These are phyloP conservation scores for Botryotinia narcissicola DNA, from an alignment of 2,329 filamentous ascomycete genomes.

Conservation along the genomic window DNA sequence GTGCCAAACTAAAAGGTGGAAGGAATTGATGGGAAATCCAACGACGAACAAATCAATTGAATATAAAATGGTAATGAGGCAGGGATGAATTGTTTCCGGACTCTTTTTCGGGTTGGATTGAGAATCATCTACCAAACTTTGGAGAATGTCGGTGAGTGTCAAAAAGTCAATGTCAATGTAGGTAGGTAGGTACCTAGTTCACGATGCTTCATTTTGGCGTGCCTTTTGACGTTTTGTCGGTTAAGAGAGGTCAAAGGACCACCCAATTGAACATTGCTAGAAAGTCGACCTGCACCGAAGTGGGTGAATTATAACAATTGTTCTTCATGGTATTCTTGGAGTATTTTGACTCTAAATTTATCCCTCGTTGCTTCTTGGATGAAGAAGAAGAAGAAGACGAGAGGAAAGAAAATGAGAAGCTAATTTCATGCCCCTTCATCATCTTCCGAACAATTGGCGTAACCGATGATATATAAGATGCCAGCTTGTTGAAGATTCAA, in stretches of 20 bases:
- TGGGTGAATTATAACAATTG: neutral
- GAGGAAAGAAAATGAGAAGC: neutral
- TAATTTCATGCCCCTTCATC: neutral
- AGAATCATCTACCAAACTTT: neutral
- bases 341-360: neutral
- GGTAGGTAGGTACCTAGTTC: neutral
- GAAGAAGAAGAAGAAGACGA: neutral
- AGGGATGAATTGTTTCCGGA: neutral
- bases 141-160: conserved; percentile 13
- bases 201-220: neutral
- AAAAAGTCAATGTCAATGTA: neutral
- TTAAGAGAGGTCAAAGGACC: neutral
- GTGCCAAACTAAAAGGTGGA: neutral
- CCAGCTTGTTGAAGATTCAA: neutral
- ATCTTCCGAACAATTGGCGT: neutral
- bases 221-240: neutral
- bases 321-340: neutral
- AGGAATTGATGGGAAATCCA: neutral
- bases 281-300: no score
- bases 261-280: neutral
- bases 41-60: neutral
- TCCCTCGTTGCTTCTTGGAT: neutral
- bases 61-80: neutral
- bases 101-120: neutral
- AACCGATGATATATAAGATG: neutral